Percentiles rank a stretch among this genome's conserved stretches.
phyloP scores from a whole-genome alignment of 371 early-diverging fungal genomes.

The Mortierella sp. region DNA sequence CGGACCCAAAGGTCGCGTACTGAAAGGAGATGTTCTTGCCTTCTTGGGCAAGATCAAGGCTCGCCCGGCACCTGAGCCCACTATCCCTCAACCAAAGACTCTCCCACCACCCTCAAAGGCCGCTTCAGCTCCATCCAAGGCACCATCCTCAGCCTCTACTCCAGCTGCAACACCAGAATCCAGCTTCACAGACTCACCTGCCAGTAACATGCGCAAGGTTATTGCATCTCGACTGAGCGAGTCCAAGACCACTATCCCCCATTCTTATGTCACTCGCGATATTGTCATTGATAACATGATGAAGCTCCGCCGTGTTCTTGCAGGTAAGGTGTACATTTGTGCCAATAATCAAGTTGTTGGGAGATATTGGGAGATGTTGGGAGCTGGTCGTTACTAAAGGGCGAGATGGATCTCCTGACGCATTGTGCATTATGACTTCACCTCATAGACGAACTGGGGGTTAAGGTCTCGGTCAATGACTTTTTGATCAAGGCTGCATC shows the following conservation, averaged over 20 bases:
- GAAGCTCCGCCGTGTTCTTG: slow-evolving; percentile 73
- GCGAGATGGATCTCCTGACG: not conserved
- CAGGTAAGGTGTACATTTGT: slow-evolving; percentile 60
- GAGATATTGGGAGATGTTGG: no score
- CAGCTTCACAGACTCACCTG: slow-evolving; percentile 64
- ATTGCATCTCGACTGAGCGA: slow-evolving; percentile 57
- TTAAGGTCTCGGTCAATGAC: slow-evolving; percentile 84
- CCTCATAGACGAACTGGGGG: slow-evolving; percentile 61
- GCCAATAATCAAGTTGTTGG: not conserved
- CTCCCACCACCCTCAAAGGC: slow-evolving; percentile 37
- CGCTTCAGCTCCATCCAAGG: slow-evolving; percentile 4
- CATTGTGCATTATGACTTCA: not conserved
- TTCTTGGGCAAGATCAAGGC: slow-evolving; percentile 72
- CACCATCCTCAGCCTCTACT: slow-evolving; percentile 3
- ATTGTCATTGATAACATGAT: slow-evolving; percentile 74
- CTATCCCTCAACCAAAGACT: slow-evolving; percentile 50
- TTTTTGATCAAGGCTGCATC: slow-evolving; percentile 88
- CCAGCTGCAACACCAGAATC: slow-evolving; percentile 30
- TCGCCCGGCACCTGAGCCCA: slow-evolving; percentile 63
- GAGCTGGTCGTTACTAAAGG: no score
- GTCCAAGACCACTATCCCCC: slow-evolving; percentile 67
- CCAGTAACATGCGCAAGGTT: slow-evolving; percentile 71
- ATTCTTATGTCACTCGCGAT: slow-evolving; percentile 79
- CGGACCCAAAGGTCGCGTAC: slow-evolving; percentile 90
- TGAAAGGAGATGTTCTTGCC: slow-evolving; percentile 90